phyloP scores from a whole-genome alignment of 2,329 filamentous ascomycete genomes.

The Raffaelea arxii region DNA sequence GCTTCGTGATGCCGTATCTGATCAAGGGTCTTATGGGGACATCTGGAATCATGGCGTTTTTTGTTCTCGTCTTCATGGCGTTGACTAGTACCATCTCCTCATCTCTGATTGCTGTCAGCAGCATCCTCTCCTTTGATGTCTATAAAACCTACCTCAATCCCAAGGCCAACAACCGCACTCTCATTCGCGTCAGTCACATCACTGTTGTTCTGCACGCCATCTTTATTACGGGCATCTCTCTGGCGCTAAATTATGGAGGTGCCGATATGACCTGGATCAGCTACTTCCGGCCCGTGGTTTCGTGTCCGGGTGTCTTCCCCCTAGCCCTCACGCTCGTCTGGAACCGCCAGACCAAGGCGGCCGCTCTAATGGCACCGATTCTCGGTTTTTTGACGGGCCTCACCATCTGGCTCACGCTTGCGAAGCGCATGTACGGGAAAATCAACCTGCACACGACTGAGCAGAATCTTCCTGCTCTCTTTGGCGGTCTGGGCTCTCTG shows the following conservation, averaged over 20 bases:
- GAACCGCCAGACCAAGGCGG: constrained; percentile 26
- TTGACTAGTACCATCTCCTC: constrained; percentile 32
- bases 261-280: constrained; percentile 28
- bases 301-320: constrained; percentile 22
- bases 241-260: constrained; percentile 25
- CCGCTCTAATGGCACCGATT: constrained; percentile 23
- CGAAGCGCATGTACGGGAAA: constrained; percentile 20
- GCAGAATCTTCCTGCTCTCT: constrained; percentile 29
- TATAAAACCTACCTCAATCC: constrained; percentile 28
- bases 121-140: constrained; percentile 27
- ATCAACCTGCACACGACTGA: constrained; percentile 26
- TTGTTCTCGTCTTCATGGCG: constrained; percentile 36
- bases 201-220: constrained; percentile 23
- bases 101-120: constrained; percentile 30
- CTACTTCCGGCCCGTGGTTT: constrained; percentile 18
- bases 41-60: constrained; percentile 22
- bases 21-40: constrained; percentile 24
- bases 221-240: constrained; percentile 21
- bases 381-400: constrained; percentile 23
- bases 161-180: constrained; percentile 5
- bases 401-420: constrained; percentile 26
- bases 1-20: constrained; percentile 20
- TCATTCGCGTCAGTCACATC: constrained; percentile 22
- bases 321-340: constrained; percentile 26
- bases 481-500: constrained; percentile 32